Conservation (phyloP, 129 eudicot species). For the Arctium minus region DNA sequence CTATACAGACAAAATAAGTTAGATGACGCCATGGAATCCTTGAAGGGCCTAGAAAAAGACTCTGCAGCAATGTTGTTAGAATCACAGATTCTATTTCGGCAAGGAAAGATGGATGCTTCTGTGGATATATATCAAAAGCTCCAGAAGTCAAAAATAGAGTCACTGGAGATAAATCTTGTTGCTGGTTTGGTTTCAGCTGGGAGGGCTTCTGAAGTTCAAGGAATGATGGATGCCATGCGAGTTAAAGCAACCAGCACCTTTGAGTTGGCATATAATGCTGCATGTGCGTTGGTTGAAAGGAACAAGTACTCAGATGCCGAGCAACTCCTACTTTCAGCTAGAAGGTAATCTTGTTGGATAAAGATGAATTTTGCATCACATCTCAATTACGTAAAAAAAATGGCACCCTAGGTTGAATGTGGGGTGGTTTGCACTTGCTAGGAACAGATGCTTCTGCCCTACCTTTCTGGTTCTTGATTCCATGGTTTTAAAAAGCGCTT, state of each 20-base stretch:
- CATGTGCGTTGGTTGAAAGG: slow-evolving; percentile 77
- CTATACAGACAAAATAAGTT: slow-evolving; percentile 79
- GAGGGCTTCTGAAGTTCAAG: slow-evolving; percentile 84
- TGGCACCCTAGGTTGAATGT: background rate
- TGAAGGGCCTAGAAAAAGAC: slow-evolving; percentile 61
- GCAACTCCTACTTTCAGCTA: slow-evolving; percentile 75
- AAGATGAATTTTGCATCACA: slow-evolving; percentile 3
- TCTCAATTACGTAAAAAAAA: background rate
- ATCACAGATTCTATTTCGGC: slow-evolving; percentile 77
- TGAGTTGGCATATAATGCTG: slow-evolving; percentile 87
- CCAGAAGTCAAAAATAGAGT: slow-evolving; percentile 66
- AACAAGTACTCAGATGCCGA: slow-evolving; percentile 79
- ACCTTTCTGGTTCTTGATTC: background rate
- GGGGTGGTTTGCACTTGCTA: background rate
- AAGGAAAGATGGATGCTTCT: slow-evolving; percentile 80
- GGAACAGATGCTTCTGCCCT: background rate
- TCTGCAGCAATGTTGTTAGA: slow-evolving; percentile 61
- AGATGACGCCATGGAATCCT: slow-evolving; percentile 64
- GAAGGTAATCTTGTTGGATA: slow-evolving; percentile 47
- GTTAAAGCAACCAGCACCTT: slow-evolving; percentile 84
- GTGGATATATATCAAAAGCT: slow-evolving; percentile 72
- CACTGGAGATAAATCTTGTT: slow-evolving; percentile 73
- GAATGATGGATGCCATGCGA: slow-evolving; percentile 53
- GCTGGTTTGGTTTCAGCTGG: slow-evolving; percentile 94
- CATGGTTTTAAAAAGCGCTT: too few relatives aligned